Base-by-base conservation (phyloP, 768 basidiomycete genomes). In the Kwoniella dendrophila region DNA sequence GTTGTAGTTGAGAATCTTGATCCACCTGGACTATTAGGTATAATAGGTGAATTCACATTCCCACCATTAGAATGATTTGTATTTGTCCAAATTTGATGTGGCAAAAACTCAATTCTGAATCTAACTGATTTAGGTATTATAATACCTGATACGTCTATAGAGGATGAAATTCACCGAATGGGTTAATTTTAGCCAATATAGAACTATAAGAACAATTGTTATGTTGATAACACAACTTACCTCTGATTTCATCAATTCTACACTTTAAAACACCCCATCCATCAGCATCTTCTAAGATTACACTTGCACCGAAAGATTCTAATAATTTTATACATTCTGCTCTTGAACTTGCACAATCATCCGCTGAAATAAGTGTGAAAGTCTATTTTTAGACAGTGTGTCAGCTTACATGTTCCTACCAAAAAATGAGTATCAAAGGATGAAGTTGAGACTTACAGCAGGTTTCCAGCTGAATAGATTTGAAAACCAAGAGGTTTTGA, bases 381-480 rank as follows among this genome's bases (percentile, higher is more conserved):
- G 75, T 68, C 64, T 72, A 41, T 30, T 4, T 29, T 38, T 43
- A 56, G 18, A 18, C 20, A 47, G 44, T n/a, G 44, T n/a, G 20
- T 47, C 44, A 47, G 44, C 44, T 10, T 11, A 51, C 18, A 38
- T 38, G 49, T 27, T 14, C 20, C 20, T 6, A 27, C 49, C 27
- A 10, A 26, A 5, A 30, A 51, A 10, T 10, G 44, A 47, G 20
- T 20, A 18, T 10, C 20, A 47, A 4, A 38, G 36, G 8, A 38
- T 38, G 49, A 50, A 27, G 7, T 11, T 24, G 49, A 50, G 49
- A 68, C 74, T 55, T 44, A 75, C 74, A 12, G 74, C 74, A 16
- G 89, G 86, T 70, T 87, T 90, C 81, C 90, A 87, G 75, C 85
- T 89, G 84, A 96, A 93, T 43, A 95, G 84, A 71, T 86, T 89